Percentiles rank a stretch among this genome's conserved stretches.
Evolutionary conservation across 805 yeast genomes (phyloP).

Genomic region (Candida suzukii): DNA sequence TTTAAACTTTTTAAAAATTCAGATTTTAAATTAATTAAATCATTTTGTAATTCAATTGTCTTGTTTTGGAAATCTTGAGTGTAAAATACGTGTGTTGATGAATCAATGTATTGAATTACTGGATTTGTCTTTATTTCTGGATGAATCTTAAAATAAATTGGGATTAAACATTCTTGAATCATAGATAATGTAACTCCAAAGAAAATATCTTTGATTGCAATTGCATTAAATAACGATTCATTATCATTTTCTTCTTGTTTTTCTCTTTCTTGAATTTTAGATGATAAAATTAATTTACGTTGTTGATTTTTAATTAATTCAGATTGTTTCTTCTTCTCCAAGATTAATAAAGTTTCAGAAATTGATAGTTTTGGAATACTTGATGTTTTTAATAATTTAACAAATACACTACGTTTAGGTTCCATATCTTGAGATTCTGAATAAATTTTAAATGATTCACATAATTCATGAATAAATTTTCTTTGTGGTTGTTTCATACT

Average conservation of each 20-base stretch:
- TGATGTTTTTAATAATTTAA: slow-evolving; percentile 29
- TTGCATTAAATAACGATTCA: slow-evolving; percentile 48
- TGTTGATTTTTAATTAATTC: slow-evolving; percentile 21
- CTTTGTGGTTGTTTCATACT: slow-evolving; percentile 71
- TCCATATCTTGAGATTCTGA: slow-evolving; percentile 78
- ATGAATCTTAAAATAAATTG: slow-evolving; percentile 7
- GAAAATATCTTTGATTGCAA: slow-evolving; percentile 44
- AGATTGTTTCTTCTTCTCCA: slow-evolving; percentile 24
- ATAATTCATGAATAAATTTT: slow-evolving; percentile 61
- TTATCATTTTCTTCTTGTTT: slow-evolving; percentile 15
- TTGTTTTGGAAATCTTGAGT: slow-evolving; percentile 28
- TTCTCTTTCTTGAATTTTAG: slow-evolving; percentile 11
- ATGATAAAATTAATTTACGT: slow-evolving; percentile 18
- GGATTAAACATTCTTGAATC: slow-evolving; percentile 27
- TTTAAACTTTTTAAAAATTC: slow-evolving; percentile 26
- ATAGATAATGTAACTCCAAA: slow-evolving; percentile 45
- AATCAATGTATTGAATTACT: slow-evolving; percentile 33
- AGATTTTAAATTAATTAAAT: slow-evolving; percentile 34
- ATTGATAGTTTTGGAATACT: slow-evolving; percentile 38
- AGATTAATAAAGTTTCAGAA: slow-evolving; percentile 32
- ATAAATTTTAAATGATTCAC: slow-evolving; percentile 49
- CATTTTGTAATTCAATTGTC: slow-evolving; percentile 33
- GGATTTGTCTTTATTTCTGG: slow-evolving; percentile 10
- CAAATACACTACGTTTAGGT: slow-evolving; percentile 66
- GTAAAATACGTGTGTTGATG: slow-evolving; percentile 32